A percentile compares a stretch with the other conserved stretches of the same genome.
Evolutionary conservation across 257 asterid species (phyloP).

Genomic region (Osmanthus fragrans): DNA sequence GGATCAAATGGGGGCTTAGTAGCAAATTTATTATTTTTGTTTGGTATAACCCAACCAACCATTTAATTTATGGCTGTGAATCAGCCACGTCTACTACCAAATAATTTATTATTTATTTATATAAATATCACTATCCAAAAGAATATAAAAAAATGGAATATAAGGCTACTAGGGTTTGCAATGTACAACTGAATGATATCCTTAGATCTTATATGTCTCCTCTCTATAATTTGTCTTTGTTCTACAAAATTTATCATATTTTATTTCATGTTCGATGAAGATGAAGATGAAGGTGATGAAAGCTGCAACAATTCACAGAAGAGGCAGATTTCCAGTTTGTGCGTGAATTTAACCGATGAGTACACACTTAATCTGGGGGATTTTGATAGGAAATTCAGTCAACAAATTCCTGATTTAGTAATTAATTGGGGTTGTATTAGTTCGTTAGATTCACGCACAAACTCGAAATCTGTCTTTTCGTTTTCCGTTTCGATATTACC

Average conservation of each 20-base stretch:
- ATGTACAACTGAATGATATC: background rate
- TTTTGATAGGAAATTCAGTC: background rate
- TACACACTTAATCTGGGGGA: background rate
- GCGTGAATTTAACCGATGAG: conserved; percentile 27
- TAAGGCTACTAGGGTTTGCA: background rate
- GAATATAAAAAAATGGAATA: background rate
- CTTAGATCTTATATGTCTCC: background rate
- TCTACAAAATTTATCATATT: too few relatives aligned
- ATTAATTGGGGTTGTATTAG: background rate
- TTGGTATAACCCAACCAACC: too few relatives aligned
- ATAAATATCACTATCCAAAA: too few relatives aligned
- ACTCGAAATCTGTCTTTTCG: conserved; percentile 43
- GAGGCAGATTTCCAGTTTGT: conserved; percentile 39
- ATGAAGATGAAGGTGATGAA: too few relatives aligned
- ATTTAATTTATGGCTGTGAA: too few relatives aligned
- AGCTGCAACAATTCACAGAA: conserved; percentile 10
- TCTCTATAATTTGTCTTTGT: background rate
- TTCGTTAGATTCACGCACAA: conserved; percentile 59
- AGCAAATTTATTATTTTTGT: too few relatives aligned
- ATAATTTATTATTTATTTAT: too few relatives aligned
- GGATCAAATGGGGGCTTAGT: too few relatives aligned
- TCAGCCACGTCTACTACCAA: too few relatives aligned
- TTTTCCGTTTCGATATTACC: background rate
- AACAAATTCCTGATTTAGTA: background rate
- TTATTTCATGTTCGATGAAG: too few relatives aligned